A percentile compares a stretch with the other conserved stretches of the same genome.
phyloP scores from a whole-genome alignment of 108 stramenopile genomes.

The Stephanodiscus triporus region DNA sequence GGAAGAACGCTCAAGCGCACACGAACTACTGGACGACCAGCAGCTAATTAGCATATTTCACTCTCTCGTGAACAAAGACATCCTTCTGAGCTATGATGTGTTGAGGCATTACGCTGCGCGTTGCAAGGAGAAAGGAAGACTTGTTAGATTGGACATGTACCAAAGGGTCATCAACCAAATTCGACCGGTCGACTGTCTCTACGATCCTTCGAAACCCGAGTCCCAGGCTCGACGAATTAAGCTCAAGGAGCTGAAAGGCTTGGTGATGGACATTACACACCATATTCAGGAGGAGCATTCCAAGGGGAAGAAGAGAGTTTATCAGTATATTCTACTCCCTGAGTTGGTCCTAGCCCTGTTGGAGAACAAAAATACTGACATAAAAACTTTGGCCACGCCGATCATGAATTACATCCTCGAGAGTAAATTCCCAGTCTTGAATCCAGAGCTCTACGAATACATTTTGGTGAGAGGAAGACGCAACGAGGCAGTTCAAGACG shows the following conservation, averaged over 20 bases:
- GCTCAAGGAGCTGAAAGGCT: background rate
- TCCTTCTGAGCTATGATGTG: constrained; percentile 15
- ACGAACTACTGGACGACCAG: constrained; percentile 1
- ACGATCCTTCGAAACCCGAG: background rate
- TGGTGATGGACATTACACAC: constrained; percentile 18
- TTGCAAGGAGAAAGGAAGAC: constrained; percentile 22
- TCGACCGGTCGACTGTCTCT: background rate
- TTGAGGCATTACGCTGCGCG: constrained; percentile 24
- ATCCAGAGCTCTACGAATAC: constrained; percentile 28
- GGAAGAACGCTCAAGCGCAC: background rate
- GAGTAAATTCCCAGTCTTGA: constrained; percentile 33
- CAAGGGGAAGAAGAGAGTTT: constrained; percentile 31
- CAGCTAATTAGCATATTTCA: constrained; percentile 11
- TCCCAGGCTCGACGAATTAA: background rate
- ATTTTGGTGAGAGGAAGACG: constrained; percentile 21
- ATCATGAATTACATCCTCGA: constrained; percentile 39
- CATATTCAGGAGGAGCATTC: constrained; percentile 35
- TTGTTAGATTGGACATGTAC: constrained; percentile 29
- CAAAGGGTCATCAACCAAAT: constrained; percentile 17
- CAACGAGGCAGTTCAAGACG: background rate
- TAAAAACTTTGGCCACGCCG: constrained; percentile 23
- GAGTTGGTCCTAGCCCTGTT: constrained; percentile 15
- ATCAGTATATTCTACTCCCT: constrained; percentile 44
- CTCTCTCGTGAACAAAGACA: constrained; percentile 6
- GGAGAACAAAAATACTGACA: constrained; percentile 2